These are phyloP conservation scores for Salvia splendens DNA, from an alignment of 257 asterid genomes.

Conservation along the genomic window DNA sequence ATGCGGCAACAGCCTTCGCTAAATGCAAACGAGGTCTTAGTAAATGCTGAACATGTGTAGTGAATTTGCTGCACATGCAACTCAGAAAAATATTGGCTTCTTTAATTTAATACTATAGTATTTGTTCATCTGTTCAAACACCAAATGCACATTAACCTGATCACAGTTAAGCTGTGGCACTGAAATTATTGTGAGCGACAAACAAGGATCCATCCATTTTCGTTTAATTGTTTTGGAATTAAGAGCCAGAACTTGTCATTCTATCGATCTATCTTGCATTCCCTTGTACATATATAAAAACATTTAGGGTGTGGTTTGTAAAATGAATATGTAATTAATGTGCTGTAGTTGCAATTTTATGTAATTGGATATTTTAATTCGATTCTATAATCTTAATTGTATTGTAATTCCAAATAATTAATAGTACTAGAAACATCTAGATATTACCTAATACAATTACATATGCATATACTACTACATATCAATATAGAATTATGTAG, in stretches of 20 bases:
- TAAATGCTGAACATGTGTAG: constrained; percentile 52
- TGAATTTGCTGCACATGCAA: constrained; percentile 47
- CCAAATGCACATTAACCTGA: constrained; percentile 24
- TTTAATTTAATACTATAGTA: not conserved
- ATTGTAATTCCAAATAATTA: too few species aligned
- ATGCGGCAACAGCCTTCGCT: constrained; percentile 57
- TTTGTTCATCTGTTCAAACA: not conserved
- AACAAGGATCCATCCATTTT: constrained; percentile 14
- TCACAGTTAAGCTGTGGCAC: constrained; percentile 35
- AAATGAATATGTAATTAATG: too few species aligned
- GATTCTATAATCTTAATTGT: too few species aligned
- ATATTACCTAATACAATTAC: too few species aligned
- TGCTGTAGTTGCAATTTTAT: too few species aligned
- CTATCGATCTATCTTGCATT: not conserved
- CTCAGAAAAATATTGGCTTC: not conserved
- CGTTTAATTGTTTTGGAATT: constrained; percentile 20
- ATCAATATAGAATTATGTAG: too few species aligned
- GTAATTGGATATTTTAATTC: too few species aligned
- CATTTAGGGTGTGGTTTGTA: not conserved
- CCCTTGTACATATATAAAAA: not conserved
- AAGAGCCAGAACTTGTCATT: constrained; percentile 18
- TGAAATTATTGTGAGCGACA: constrained; percentile 33
- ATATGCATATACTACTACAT: too few species aligned
- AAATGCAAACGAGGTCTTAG: constrained; percentile 68
- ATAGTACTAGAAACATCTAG: too few species aligned